A percentile compares a stretch with the other conserved stretches of the same genome.
phyloP scores from a whole-genome alignment of 2,329 filamentous ascomycete genomes.

The Claviceps sp. region DNA sequence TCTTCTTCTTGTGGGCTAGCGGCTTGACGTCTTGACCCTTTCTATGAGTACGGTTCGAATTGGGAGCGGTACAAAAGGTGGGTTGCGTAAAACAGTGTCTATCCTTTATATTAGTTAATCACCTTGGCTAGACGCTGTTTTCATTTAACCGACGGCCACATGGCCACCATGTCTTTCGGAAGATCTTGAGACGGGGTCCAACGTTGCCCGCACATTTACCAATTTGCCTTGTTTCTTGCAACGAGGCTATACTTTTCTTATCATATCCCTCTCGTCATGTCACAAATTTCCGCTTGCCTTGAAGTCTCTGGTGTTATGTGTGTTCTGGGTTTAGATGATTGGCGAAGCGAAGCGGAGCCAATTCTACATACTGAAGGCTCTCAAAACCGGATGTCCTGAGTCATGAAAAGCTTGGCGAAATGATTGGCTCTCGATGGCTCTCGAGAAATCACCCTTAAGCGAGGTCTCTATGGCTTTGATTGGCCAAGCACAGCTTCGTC shows the following conservation, averaged over 20 bases:
- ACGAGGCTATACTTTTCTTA: background rate
- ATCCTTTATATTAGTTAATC: background rate
- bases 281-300: conserved; percentile 17
- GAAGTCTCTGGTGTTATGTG: conserved; percentile 13
- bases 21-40: background rate
- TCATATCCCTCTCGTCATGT: background rate
- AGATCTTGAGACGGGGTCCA: conserved; percentile 7
- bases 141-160: background rate
- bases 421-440: too few relatives aligned
- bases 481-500: too few relatives aligned
- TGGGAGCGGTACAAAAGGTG: background rate
- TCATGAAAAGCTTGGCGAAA: too few relatives aligned
- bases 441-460: too few relatives aligned
- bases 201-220: background rate
- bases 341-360: too few relatives aligned
- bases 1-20: conserved; percentile 4
- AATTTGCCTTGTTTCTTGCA: conserved; percentile 1
- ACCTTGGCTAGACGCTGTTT: conserved; percentile 5
- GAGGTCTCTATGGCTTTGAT: too few relatives aligned
- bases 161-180: background rate
- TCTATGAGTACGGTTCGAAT: background rate
- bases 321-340: conserved; percentile 12
- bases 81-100: background rate
- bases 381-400: too few relatives aligned
- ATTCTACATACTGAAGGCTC: too few relatives aligned